Base-by-base conservation (phyloP, 108 stramenopile species). In the Cyclotella cryptica region DNA sequence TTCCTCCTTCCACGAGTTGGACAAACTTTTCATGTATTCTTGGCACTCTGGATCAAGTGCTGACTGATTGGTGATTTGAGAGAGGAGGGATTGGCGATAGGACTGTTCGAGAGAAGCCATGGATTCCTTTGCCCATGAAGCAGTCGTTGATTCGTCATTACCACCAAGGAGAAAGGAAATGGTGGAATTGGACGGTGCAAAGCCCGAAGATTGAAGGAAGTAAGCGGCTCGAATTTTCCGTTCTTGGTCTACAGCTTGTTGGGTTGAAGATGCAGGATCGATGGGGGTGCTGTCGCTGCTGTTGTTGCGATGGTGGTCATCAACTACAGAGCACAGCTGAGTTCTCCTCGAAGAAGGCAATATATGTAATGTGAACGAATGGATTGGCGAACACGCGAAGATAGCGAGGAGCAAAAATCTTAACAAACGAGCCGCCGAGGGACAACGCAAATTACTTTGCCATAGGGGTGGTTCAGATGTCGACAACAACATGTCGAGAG, bases 51-150 rank as follows among this genome's bases (percentile, higher is more conserved):
- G 27, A 9, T 15, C 44, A 19, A 65, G 49, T 8, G 18, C 5
- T 4, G 49, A 51, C 19, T 51, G 11, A 27, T 46, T 13, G 21
- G 3, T 44, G 64, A 61, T 39, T 61, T 43, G 28, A 65, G 18
- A 3, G 14, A 65, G 24, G 21, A 65, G 28, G n/a, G 44, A 22
- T 14, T 44, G 44, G 45, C 64, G 64, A 44, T 46, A 1, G 64
- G 64, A 46, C 44, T 44, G 24, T 46, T 65, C 64, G 12, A 65
- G 35, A 19, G 42, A 3, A 26, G 64, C 64, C 64, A 65, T 65
- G 42, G 42, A 10, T 26, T 65, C 9, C 8, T 45, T 19, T 17
- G 44, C 44, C 6, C 44, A 22, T 7, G 10, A 0, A 22, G 42
- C 24, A 26, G 21, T 26, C 1, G 42, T 22, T 44, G 64, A 22